Evolutionary conservation across 352 stramenopile species (phyloP).

Genomic region (Aphanomyces invadans): DNA sequence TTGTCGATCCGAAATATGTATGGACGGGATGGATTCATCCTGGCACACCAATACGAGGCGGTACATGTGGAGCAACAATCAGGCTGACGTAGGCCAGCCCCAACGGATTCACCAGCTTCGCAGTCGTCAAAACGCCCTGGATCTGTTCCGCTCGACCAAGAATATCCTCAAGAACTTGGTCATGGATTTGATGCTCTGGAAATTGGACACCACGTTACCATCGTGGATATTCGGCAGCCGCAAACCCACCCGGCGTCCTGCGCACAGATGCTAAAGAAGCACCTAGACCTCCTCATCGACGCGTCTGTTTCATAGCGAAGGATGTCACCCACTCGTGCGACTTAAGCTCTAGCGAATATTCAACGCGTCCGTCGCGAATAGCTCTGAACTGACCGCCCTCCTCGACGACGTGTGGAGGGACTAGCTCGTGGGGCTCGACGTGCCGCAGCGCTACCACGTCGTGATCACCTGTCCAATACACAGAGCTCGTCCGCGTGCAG

Average conservation of each 20-base stretch:
- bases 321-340: constrained; percentile 65
- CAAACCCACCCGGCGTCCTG: constrained; percentile 39
- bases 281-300: constrained; percentile 73
- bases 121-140: neutral
- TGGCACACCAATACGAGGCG: too few relatives aligned
- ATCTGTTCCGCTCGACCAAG: neutral
- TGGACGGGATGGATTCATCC: too few relatives aligned
- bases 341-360: constrained; percentile 70
- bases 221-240: constrained; percentile 58
- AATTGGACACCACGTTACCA: constrained; percentile 54
- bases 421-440: constrained; percentile 59
- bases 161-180: constrained; percentile 66
- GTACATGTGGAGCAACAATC: too few relatives aligned
- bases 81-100: too few relatives aligned
- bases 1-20: too few relatives aligned
- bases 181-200: constrained; percentile 66
- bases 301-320: constrained; percentile 84
- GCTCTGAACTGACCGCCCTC: constrained; percentile 45
- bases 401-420: constrained; percentile 76
- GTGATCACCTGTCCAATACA: too few relatives aligned
- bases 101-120: too few relatives aligned
- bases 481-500: too few relatives aligned
- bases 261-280: constrained; percentile 48
- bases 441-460: constrained; percentile 60
- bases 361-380: constrained; percentile 36